Base-by-base conservation (phyloP, 345 rosid species). In the Durio zibethinus region DNA sequence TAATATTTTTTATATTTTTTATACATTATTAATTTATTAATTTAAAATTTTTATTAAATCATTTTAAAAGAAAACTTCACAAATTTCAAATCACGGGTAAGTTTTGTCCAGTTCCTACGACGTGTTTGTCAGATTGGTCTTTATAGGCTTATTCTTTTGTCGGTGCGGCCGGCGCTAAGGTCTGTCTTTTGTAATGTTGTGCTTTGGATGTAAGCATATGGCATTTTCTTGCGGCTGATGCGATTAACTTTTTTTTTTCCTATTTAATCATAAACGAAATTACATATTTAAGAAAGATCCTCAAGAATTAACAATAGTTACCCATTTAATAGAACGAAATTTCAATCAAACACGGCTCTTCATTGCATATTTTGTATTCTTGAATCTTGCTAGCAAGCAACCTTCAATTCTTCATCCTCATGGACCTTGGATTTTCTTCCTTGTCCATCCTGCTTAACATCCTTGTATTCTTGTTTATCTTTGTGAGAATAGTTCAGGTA, bases 401-500 rank as follows among this genome's bases (percentile, higher is more conserved):
- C 23, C 42, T 48, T n/a, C 61, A 25, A n/a, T 48, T 20, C 29
- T 50, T 72, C 29, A 48, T 72, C 10, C 62, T 18, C 10, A 75
- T 76, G 83, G 80, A 80, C 16, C 20, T 33, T 47, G 20, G 33
- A 18, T 61, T 25, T 21, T 43, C 50, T 12, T 60, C 50, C 42
- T 62, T 76, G 23, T 50, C 73, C 20, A 48, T 67, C 75, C 4
- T 81, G 18, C 25, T 76, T 16, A 62, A 52, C 61, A 20, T 66
- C 53, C 69, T 73, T 53, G 35, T 81, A 18, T 66, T 76, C 84
- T 45, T 73, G 70, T 54, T 81, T 76, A 2, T 70, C 47, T 33
- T 73, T 53, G 14, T 23, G 33, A 60, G 21, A 73, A 20, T 54
- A 36, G 21, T 31, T 16, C 71, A 73, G 48, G 47, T 6, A 35